Evolutionary conservation across 495 filamentous ascomycete species (phyloP).

Genomic region (Amorphotheca resinae): DNA sequence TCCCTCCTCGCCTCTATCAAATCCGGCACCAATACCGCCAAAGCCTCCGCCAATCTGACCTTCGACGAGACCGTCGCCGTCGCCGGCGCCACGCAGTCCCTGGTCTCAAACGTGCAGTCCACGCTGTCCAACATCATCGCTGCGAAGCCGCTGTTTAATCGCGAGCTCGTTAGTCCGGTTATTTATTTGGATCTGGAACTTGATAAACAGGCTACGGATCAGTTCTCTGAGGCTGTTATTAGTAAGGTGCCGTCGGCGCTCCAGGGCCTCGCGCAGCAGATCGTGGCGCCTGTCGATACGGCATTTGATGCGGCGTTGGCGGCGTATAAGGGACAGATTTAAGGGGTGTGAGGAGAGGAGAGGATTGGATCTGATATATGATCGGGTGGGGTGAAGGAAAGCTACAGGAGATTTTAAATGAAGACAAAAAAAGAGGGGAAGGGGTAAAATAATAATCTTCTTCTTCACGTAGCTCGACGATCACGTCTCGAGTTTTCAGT

Average conservation of each 20-base stretch:
- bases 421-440: too few species aligned
- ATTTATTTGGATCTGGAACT: constrained; percentile 24
- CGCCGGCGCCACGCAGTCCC: constrained; percentile 16
- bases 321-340: background rate
- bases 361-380: background rate
- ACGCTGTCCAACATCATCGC: constrained; percentile 20
- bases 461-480: too few species aligned
- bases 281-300: constrained; percentile 21
- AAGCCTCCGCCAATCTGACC: constrained; percentile 17
- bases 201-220: constrained; percentile 24
- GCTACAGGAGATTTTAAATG: too few species aligned
- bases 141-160: constrained; percentile 26
- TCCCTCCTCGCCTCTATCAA: constrained; percentile 23
- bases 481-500: too few species aligned
- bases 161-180: constrained; percentile 21
- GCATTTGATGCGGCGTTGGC: constrained; percentile 22
- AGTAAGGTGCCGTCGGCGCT: constrained; percentile 25
- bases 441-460: too few species aligned
- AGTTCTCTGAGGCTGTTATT: constrained; percentile 22
- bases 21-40: constrained; percentile 20
- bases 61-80: constrained; percentile 18
- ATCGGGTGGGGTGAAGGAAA: too few species aligned
- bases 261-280: constrained; percentile 14
- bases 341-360: background rate
- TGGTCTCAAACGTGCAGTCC: constrained; percentile 19